Evolutionary conservation across 2,329 filamentous ascomycete genomes (phyloP).

Genomic region (Phyllosticta capitalensis): DNA sequence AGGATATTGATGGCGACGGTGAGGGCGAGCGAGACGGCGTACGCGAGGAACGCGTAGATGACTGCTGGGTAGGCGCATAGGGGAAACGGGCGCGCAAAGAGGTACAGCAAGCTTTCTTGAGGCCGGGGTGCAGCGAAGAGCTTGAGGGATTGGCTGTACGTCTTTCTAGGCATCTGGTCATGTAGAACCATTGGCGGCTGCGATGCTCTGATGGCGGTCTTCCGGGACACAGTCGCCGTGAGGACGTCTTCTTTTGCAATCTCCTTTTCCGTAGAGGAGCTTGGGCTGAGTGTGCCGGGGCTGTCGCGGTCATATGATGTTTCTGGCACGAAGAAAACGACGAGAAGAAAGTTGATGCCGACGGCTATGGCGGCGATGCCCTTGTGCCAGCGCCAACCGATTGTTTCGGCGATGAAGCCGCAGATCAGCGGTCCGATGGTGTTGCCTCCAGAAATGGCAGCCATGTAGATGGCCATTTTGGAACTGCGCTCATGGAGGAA

Average conservation of each 20-base stretch:
- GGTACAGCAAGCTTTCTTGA: slow-evolving; percentile 20
- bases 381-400: slow-evolving; percentile 34
- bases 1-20: slow-evolving; percentile 32
- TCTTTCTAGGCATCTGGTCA: slow-evolving; percentile 20
- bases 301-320: slow-evolving; percentile 25
- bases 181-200: neutral
- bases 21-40: slow-evolving; percentile 29
- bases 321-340: slow-evolving; percentile 30
- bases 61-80: slow-evolving; percentile 30
- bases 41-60: slow-evolving; percentile 29
- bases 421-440: slow-evolving; percentile 31
- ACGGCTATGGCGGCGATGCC: slow-evolving; percentile 26
- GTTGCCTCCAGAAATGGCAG: slow-evolving; percentile 32
- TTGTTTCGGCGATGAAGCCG: slow-evolving; percentile 30
- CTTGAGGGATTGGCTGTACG: slow-evolving; percentile 25
- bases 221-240: neutral
- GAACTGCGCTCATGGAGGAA: slow-evolving; percentile 26
- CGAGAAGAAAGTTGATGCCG: slow-evolving; percentile 26
- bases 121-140: slow-evolving; percentile 24
- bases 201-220: neutral
- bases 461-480: slow-evolving; percentile 32
- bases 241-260: neutral
- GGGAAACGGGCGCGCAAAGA: slow-evolving; percentile 29
- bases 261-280: neutral
- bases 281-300: neutral